Evolutionary conservation across 495 filamentous ascomycete species (phyloP).

Genomic region (Aspergillus sparsus): DNA sequence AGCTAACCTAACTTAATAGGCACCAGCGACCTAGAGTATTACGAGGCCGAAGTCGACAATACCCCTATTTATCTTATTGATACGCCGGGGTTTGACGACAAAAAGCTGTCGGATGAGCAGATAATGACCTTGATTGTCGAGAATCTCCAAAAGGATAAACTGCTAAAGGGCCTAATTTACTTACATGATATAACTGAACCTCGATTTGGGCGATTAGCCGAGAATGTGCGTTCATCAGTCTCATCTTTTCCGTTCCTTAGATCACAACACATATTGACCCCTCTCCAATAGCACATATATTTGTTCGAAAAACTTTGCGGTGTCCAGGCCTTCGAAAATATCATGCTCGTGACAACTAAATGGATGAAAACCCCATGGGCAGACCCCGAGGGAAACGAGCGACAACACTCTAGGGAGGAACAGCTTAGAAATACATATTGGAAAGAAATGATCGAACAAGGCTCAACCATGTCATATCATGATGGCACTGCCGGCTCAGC

Average conservation of each 20-base stretch:
- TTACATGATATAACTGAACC: not conserved
- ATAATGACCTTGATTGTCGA: not conserved
- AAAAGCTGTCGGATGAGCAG: not conserved
- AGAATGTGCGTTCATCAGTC: not conserved
- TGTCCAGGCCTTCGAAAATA: not conserved
- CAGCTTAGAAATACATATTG: not conserved
- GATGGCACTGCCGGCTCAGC: not conserved
- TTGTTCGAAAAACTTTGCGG: not conserved
- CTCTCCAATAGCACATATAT: not conserved
- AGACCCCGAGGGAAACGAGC: not conserved
- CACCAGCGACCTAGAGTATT: not conserved
- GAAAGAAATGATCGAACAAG: not conserved
- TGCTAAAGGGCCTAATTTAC: not conserved
- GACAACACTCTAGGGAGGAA: not conserved
- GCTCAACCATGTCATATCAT: not conserved
- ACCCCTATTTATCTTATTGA: not conserved
- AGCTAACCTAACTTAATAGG: not conserved
- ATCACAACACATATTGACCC: not conserved
- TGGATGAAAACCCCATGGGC: not conserved
- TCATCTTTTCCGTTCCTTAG: not conserved
- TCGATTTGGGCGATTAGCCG: not conserved
- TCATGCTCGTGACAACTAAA: not conserved
- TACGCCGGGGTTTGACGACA: not conserved
- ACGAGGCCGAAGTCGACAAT: not conserved
- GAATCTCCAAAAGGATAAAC: not conserved